Evolutionary conservation across 495 filamentous ascomycete genomes (phyloP).

Genomic region (Saxispiralis lemnorum): DNA sequence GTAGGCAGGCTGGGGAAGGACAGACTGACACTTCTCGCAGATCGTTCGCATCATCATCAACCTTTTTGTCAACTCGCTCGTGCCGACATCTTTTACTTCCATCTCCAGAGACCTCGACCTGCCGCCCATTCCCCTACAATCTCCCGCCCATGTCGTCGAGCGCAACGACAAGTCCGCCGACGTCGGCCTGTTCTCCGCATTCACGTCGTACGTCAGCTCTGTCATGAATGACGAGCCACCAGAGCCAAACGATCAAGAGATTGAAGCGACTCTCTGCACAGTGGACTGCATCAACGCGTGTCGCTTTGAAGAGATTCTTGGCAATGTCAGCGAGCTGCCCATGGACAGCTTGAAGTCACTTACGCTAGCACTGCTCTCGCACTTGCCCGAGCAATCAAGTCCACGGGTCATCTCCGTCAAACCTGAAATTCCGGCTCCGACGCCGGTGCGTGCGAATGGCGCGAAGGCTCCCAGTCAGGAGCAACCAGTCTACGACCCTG

Average conservation of each 20-base stretch:
- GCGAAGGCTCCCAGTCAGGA: constrained; percentile 26
- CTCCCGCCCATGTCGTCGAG: constrained; percentile 84
- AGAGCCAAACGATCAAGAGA: constrained; percentile 89
- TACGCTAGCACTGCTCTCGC: constrained; percentile 54
- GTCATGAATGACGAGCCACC: constrained; percentile 96
- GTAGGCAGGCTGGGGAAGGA: neutral
- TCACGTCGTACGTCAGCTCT: constrained; percentile 93
- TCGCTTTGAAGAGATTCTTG: constrained; percentile 63
- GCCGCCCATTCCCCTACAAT: constrained; percentile 71
- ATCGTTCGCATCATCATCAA: constrained; percentile 84
- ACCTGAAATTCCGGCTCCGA: constrained; percentile 46
- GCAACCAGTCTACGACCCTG: constrained; percentile 63
- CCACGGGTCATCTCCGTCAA: constrained; percentile 77
- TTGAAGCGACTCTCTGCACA: constrained; percentile 86
- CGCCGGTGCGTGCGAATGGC: constrained; percentile 36
- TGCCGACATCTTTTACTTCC: constrained; percentile 65
- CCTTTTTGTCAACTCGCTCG: constrained; percentile 86
- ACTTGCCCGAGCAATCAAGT: constrained; percentile 69
- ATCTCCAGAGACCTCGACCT: constrained; percentile 55
- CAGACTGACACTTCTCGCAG: constrained; percentile 27
- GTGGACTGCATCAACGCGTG: constrained; percentile 89
- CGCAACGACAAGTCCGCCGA: constrained; percentile 60
- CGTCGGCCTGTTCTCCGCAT: constrained; percentile 72
- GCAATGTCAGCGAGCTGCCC: constrained; percentile 67
- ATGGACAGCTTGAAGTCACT: constrained; percentile 46